Evolutionary conservation across 257 asterid species (phyloP), one percentile per base, ranked within the genome.

Genomic region (Orobanche coerulescens): DNA sequence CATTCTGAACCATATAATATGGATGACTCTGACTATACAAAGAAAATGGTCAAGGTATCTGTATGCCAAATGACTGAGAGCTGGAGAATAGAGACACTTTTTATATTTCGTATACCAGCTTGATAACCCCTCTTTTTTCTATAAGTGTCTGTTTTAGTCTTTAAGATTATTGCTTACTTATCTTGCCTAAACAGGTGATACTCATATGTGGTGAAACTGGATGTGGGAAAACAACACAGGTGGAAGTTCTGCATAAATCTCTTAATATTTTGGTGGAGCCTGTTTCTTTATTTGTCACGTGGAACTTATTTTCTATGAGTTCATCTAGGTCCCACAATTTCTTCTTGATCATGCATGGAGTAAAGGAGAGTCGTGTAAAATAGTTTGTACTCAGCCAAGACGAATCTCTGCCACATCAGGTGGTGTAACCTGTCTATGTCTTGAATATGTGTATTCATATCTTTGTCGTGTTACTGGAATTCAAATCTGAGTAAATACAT

Each of bases 121-220:
- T 37, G 62, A 52, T 51, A 31, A 42, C 52, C 48, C 31, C 49
- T 42, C 49, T 48, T 47, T 16, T 53, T 48, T 20, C 18, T 16
- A 4, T 20, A 25, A 33, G 52, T 63, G 31, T 10, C 28, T 48
- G 22, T 40, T 67, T 61, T 19, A 7, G 57, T n/a, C 22, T 51
- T 18, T 40, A 20, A 16, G 3, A 8, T 57, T 42, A 60, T 49
- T 58, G 39, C 48, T 71, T 49, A 54, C 28, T 11, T 64, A 28
- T 75, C 69, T 54, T 62, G 42, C 61, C 34, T 42, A 66, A 67
- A 64, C 87, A 92, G 98, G 97, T 88, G 13, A 92, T 92, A 65
- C 95, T 92, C 64, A 73, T 92, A 69, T 80, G 94, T 73, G 98
- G 98, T 75, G 95, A 88, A 84, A 92, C 98, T 69, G 98, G 98